Evolutionary conservation across 148 eudicot species (phyloP), one percentile per base, ranked within the genome.

Genomic region (Bassia scoparia): DNA sequence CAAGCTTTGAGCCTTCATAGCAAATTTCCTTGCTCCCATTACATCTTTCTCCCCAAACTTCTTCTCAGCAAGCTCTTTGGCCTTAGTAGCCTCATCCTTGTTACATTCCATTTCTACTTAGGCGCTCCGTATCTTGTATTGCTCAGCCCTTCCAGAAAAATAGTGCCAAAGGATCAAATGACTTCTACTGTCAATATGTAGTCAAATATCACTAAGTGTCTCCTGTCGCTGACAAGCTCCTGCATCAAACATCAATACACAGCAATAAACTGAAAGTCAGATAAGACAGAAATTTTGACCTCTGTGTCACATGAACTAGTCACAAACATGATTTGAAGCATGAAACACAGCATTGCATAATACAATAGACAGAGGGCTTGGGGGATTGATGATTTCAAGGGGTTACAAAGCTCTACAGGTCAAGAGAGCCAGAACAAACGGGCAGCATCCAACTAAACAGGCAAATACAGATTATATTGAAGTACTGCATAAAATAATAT

Each of bases 31-130:
- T 1, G 83, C 80, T 67, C 80, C 83, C 52, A 24, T 33, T 33
- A 72, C 23, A 68, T 80, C 82, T 58, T 76, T 80, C 61, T 76
- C 67, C n/a, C 33, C 59, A 29, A 80, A 64, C 61, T 76, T 80
- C 44, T 80, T 80, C 48, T 76, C 83, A 37, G 83, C 83, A 52
- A 80, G 72, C 72, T 61, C 74, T 68, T 80, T 80, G 31, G 79
- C 77, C 31, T 68, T 80, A 41, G 60, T 52, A 72, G 83, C 83
- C 46, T 76, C 83, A 43, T 76, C 80, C 72, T 72, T 80, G 26
- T 80, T 80, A 62, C 80, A 80, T 11, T 80, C 83, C 83, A 80
- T 80, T 30, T 60, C 55, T 60, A 41, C 33, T 16, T 23, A 53
- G 65, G 62, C 30, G 7, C 46, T 24, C 48, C 1, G 49, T 38